phyloP scores from a whole-genome alignment of 805 yeast species.

The Yamadazyma kitorensis region DNA sequence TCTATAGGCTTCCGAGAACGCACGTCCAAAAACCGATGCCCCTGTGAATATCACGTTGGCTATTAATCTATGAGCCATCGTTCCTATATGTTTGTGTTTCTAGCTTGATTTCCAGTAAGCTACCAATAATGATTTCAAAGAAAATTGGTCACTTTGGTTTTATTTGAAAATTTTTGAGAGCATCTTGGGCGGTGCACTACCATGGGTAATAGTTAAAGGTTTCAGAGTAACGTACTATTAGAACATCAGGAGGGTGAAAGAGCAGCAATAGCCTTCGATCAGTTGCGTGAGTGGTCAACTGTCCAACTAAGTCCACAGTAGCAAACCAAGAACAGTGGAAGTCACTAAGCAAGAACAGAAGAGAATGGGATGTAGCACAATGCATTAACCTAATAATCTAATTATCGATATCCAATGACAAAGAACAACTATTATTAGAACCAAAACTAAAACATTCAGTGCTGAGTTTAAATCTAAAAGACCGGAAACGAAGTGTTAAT shows the following conservation, averaged over 20 bases:
- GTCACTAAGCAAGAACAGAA: neutral
- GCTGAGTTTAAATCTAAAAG: constrained; percentile 60
- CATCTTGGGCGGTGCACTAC: no score
- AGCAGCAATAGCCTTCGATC: no score
- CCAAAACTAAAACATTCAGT: constrained; percentile 20
- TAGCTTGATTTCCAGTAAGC: no score
- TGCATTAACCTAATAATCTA: constrained; percentile 43
- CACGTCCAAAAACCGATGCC: constrained; percentile 92
- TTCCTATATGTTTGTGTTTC: no score
- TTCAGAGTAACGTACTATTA: neutral
- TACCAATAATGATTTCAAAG: no score
- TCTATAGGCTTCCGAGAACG: constrained; percentile 94
- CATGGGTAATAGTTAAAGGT: no score
- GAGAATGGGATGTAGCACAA: constrained; percentile 45
- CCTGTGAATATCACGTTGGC: constrained; percentile 92
- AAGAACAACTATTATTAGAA: constrained; percentile 35
- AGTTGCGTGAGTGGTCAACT: no score
- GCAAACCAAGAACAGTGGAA: no score
- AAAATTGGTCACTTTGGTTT: no score
- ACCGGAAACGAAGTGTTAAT: constrained; percentile 72
- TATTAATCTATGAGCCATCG: constrained; percentile 84
- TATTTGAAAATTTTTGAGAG: no score
- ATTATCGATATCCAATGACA: constrained; percentile 20
- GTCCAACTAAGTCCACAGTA: no score
- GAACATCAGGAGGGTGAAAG: no score